Evolutionary conservation across 768 basidiomycete genomes (phyloP), one percentile per base, ranked within the genome.

Genomic region (Tricholoma bakamatsutake): DNA sequence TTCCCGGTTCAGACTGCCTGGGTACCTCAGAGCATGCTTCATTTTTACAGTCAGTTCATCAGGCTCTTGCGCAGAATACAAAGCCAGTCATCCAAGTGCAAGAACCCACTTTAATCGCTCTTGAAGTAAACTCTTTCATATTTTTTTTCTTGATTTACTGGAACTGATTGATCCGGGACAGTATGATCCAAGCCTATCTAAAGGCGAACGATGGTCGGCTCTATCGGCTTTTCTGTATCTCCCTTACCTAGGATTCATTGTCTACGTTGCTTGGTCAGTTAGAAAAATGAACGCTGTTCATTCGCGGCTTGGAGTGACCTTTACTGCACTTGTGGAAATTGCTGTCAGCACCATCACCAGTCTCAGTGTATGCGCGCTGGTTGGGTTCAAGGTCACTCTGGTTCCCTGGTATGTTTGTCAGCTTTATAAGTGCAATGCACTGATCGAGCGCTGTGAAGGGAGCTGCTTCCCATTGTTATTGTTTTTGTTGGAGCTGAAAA

Each of bases 401-500:
- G 89, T 94, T 24, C 93, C 92, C 43, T 92, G 88, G 92, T 90
- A 71, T 61, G 77, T 71, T n/a, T 4, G 39, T 59, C 31, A 9
- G 43, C 45, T 21, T 33, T 30, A 5, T 0, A 18, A n/a, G 13
- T 34, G 11, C 17, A 42, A 54, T 55, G 37, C 17, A 47, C n/a
- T 55, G 31, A 12, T 53, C 50, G 56, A 60, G 37, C 12, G 21
- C 45, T 46, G 43, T 35, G 9, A 56, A 92, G 90, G 90, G 87
- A 90, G 66, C 72, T 96, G 40, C 76, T 99, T 51, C 95, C 95
- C 1, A 89, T 98, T 56, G 88, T 97, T 35, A 93, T 99, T 50
- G 83, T 94, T 6, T 95, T 98, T 61, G 89, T 96, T 12, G 96
- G 96, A 2, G 90, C 93, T 2, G 96, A 98, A 73, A 98, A 98